Evolutionary conservation across 345 rosid species (phyloP).

Genomic region (Eucalyptus pauciflora): DNA sequence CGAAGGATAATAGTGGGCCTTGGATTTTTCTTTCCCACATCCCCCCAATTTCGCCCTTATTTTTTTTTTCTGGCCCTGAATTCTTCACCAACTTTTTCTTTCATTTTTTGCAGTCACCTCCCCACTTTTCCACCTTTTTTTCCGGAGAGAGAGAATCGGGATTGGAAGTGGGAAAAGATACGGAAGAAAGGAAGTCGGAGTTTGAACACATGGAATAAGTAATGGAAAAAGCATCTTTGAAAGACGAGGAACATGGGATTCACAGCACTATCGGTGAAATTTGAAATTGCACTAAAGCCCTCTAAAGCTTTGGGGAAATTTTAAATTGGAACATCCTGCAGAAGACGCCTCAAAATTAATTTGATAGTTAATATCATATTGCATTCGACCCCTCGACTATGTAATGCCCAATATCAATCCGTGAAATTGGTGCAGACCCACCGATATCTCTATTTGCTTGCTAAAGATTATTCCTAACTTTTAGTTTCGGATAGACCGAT

Average conservation of each 20-base stretch:
- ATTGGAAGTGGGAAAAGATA: neutral
- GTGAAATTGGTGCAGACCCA: neutral
- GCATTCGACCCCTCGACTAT: neutral
- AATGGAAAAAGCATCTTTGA: neutral
- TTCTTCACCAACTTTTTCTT: neutral
- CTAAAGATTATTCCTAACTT: neutral
- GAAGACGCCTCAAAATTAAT: neutral
- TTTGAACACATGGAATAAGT: neutral
- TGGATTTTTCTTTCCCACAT: neutral
- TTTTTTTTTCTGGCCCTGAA: neutral
- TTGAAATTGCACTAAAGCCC: neutral
- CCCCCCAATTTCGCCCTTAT: neutral
- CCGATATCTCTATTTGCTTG: neutral
- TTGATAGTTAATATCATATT: neutral
- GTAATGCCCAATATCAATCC: neutral
- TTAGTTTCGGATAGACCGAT: accelerated
- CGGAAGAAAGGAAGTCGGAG: neutral
- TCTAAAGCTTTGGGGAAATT: neutral
- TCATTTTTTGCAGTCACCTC: neutral
- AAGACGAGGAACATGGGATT: neutral
- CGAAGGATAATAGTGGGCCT: neutral
- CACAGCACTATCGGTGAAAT: neutral
- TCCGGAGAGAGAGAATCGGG: neutral
- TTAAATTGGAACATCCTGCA: neutral
- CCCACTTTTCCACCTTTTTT: neutral